Percentiles rank a stretch among this genome's conserved stretches.
phyloP scores from a whole-genome alignment of 2,329 filamentous ascomycete species.

The Hymenoscyphus fraxineus region DNA sequence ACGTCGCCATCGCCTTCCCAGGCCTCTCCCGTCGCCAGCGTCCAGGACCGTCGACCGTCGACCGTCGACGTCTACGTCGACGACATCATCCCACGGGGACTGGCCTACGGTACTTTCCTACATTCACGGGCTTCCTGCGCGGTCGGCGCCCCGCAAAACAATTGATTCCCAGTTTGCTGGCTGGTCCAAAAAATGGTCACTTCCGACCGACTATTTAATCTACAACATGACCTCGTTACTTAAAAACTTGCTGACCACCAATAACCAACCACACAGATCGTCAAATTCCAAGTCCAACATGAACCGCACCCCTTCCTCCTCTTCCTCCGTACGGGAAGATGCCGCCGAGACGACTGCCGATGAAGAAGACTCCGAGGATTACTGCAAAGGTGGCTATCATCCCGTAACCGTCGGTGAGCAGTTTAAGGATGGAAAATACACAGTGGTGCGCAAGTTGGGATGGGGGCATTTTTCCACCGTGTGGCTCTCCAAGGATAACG shows the following conservation, averaged over 20 bases:
- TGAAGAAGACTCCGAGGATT: conserved; percentile 98
- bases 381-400: conserved; percentile 98
- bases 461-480: conserved; percentile 99
- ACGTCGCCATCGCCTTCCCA: not conserved
- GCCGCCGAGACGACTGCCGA: conserved; percentile 88
- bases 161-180: conserved; percentile 1
- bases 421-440: conserved; percentile 97
- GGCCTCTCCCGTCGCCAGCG: not conserved
- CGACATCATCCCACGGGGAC: not conserved
- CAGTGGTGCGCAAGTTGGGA: conserved; percentile 90
- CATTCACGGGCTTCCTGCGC: conserved; percentile 5
- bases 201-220: conserved; percentile 2
- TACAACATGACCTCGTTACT: conserved; percentile 31
- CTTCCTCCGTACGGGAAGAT: conserved; percentile 77
- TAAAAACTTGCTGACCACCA: conserved; percentile 30
- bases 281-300: conserved; percentile 28
- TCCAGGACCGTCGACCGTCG: not conserved
- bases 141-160: not conserved
- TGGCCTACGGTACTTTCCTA: conserved; percentile 4
- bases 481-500: conserved; percentile 79
- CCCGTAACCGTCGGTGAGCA: conserved; percentile 91
- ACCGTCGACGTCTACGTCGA: not conserved
- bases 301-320: conserved; percentile 56
- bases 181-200: not conserved
- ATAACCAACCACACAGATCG: conserved; percentile 31